phyloP scores from a whole-genome alignment of 352 stramenopile genomes.

The Aphanomyces euteiches region DNA sequence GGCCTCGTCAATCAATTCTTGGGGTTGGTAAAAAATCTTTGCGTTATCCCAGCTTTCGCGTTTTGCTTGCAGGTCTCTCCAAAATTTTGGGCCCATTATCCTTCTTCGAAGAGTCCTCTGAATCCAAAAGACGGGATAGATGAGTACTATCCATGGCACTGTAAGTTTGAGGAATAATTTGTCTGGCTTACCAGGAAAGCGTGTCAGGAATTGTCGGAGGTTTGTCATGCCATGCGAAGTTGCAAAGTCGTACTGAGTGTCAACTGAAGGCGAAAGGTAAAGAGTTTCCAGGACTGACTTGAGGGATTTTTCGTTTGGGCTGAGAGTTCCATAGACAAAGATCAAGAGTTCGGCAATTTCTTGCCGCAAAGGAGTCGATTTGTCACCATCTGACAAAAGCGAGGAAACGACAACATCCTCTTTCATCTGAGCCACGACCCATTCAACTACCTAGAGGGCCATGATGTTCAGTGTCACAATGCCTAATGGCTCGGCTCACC shows the following conservation, averaged over 20 bases:
- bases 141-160: slow-evolving; percentile 2
- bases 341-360: slow-evolving; percentile 14
- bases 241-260: slow-evolving; percentile 2
- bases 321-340: slow-evolving; percentile 21
- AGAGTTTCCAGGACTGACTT: slow-evolving; percentile 3
- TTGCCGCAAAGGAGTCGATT: slow-evolving; percentile 2
- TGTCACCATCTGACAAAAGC: slow-evolving; percentile 4
- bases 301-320: slow-evolving; percentile 16
- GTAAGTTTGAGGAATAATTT: background rate
- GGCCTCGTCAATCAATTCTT: slow-evolving; percentile 12
- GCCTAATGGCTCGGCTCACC: background rate
- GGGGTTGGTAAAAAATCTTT: slow-evolving; percentile 19
- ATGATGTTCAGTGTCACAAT: background rate
- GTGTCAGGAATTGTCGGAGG: background rate
- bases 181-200: slow-evolving; percentile 15
- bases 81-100: slow-evolving; percentile 23
- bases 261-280: background rate
- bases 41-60: background rate
- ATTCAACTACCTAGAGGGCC: slow-evolving; percentile 13
- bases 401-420: slow-evolving; percentile 4
- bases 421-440: background rate
- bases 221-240: slow-evolving; percentile 8
- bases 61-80: background rate
- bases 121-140: slow-evolving; percentile 27
- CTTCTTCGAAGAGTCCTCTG: slow-evolving; percentile 23